These are phyloP conservation scores for Saccharum officinarum DNA, from an alignment of 176 grass and related monocot species.

Conservation along the genomic window DNA sequence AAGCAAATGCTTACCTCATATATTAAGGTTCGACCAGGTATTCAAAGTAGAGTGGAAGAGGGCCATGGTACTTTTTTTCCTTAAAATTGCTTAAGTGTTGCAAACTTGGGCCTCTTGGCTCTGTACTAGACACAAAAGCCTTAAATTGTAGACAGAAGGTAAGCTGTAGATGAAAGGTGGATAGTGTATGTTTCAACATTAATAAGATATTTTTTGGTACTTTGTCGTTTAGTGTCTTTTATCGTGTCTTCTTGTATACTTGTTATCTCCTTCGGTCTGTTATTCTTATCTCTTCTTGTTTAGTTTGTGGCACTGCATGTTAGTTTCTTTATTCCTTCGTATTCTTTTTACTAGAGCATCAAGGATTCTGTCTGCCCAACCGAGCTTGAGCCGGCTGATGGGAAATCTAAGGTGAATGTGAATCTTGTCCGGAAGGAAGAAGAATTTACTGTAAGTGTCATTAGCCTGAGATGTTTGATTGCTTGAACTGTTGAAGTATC, in stretches of 20 bases:
- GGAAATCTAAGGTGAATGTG: conserved; percentile 50
- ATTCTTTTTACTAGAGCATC: conserved; percentile 60
- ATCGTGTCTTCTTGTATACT: not conserved
- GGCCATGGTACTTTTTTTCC: not conserved
- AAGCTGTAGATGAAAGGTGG: not conserved
- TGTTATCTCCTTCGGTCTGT: not conserved
- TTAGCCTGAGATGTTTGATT: not conserved
- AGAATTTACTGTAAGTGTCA: conserved; percentile 47
- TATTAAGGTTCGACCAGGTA: not conserved
- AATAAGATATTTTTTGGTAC: not conserved
- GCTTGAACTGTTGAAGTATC: not conserved
- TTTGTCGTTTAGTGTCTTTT: conserved; percentile 9
- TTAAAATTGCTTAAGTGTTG: not conserved
- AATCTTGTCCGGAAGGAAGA: conserved; percentile 63
- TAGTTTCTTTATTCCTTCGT: conserved; percentile 21
- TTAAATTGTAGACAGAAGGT: not conserved
- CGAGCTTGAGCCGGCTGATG: conserved; percentile 72
- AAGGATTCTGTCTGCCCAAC: conserved; percentile 80
- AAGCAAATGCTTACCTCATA: not conserved
- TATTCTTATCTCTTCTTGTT: not conserved
- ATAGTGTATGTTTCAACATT: not conserved
- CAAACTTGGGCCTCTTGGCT: not conserved
- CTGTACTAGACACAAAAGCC: not conserved
- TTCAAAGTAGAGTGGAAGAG: not conserved
- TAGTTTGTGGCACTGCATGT: not conserved